phyloP scores from a whole-genome alignment of 83 land plant genomes.

The Picea mariana region DNA sequence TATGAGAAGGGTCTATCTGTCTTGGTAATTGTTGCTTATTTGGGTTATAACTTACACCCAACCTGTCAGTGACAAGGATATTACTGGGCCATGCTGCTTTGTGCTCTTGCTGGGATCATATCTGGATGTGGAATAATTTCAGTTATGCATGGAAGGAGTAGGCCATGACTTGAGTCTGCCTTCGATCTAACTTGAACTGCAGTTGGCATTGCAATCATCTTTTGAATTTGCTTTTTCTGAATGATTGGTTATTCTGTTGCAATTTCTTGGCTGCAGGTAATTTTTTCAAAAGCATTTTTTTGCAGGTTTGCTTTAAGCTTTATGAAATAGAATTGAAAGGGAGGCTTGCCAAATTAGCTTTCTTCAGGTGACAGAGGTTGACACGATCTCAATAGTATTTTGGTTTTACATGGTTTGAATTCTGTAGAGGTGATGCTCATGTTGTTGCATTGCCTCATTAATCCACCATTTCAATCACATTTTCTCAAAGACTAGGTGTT shows the following conservation, averaged over 20 bases:
- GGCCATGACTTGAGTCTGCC: neutral
- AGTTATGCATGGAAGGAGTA: neutral
- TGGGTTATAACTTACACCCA: neutral
- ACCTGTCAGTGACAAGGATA: neutral
- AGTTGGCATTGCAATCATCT: neutral
- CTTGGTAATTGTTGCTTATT: neutral
- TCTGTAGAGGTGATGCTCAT: neutral
- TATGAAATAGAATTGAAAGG: neutral
- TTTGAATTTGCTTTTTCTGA: neutral
- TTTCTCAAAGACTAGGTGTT: neutral
- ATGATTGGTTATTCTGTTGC: neutral
- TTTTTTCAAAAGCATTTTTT: neutral
- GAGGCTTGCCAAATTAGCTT: neutral
- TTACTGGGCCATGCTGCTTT: neutral
- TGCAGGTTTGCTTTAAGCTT: neutral
- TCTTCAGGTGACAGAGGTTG: too few species aligned
- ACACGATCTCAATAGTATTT: neutral
- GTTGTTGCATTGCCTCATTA: neutral
- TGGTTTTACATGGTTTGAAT: neutral
- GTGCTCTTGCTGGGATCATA: neutral
- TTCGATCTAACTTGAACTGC: neutral
- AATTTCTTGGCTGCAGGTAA: neutral
- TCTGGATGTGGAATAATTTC: neutral
- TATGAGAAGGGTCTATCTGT: neutral
- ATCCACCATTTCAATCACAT: neutral